phyloP scores from a whole-genome alignment of 495 filamentous ascomycete species.

The Chlorociboria aeruginascens region DNA sequence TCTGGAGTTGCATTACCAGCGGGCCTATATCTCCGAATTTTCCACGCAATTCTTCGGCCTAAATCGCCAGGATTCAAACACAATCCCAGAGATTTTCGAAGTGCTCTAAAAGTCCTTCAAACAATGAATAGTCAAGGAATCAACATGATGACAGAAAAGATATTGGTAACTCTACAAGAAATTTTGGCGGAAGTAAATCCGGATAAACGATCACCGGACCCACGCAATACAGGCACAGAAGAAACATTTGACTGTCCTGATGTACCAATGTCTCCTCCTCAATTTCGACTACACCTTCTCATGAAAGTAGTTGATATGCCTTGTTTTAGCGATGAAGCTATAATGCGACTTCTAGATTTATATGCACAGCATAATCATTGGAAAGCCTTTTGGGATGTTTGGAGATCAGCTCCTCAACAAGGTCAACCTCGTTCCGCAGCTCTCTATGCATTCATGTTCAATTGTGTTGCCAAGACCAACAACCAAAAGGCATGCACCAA shows the following conservation, averaged over 20 bases:
- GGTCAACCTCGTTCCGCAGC: constrained; percentile 34
- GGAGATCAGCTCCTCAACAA: constrained; percentile 41
- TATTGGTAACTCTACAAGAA: constrained; percentile 32
- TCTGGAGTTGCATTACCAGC: constrained; percentile 22
- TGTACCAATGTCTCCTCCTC: constrained; percentile 7
- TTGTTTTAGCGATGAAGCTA: constrained; percentile 34
- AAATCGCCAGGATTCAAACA: no score
- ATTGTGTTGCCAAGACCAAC: constrained; percentile 32
- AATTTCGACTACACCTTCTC: constrained; percentile 15
- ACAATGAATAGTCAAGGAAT: constrained; percentile 31
- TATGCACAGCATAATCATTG: constrained; percentile 32
- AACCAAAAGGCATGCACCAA: constrained; percentile 34
- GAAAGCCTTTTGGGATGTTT: constrained; percentile 48
- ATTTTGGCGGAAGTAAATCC: constrained; percentile 4
- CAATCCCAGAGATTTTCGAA: neutral
- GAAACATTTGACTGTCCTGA: constrained; percentile 12
- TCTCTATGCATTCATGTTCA: constrained; percentile 47
- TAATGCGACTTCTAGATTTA: constrained; percentile 34
- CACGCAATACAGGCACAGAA: neutral
- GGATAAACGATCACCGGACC: neutral
- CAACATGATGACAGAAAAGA: constrained; percentile 29
- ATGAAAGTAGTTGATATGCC: constrained; percentile 26
- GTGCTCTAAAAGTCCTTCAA: constrained; percentile 24
- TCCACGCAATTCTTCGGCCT: no score
- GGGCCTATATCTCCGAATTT: no score